Evolutionary conservation across 2,329 filamentous ascomycete genomes (phyloP).

Genomic region (Colletotrichum plurivorum): DNA sequence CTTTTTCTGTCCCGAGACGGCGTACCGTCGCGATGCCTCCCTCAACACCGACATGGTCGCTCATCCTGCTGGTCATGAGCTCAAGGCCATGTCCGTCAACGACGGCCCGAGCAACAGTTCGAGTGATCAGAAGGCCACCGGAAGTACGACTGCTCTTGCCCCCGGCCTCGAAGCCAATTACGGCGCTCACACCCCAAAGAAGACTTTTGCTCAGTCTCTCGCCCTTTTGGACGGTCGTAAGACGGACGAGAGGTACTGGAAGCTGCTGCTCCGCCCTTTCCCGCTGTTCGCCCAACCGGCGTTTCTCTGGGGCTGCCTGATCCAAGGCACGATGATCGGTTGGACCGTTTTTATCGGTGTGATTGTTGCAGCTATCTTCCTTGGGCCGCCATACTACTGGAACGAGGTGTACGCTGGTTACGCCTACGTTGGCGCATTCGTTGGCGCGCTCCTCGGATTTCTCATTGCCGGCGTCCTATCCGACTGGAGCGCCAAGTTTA

Average conservation of each 20-base stretch:
- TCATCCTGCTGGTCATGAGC: conserved; percentile 45
- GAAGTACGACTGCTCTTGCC: background rate
- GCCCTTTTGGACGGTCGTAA: conserved; percentile 86
- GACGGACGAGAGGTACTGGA: conserved; percentile 80
- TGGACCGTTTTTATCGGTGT: conserved; percentile 96
- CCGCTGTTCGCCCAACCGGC: conserved; percentile 88
- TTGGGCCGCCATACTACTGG: conserved; percentile 86
- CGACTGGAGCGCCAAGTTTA: conserved; percentile 77
- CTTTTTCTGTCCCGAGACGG: conserved; percentile 85
- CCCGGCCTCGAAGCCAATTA: background rate
- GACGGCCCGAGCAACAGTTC: background rate
- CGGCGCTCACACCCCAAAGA: conserved; percentile 57
- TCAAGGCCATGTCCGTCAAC: background rate
- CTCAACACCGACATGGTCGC: conserved; percentile 80
- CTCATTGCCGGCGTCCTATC: conserved; percentile 79
- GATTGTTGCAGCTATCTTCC: conserved; percentile 84
- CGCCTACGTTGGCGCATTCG: conserved; percentile 86
- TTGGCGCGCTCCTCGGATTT: conserved; percentile 86
- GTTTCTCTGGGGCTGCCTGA: conserved; percentile 83
- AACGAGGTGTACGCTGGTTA: conserved; percentile 86
- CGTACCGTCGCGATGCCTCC: conserved; percentile 76
- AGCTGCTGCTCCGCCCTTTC: conserved; percentile 79
- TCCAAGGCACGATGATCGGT: conserved; percentile 91
- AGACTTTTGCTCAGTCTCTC: conserved; percentile 73
- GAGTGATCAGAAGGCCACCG: conserved; percentile 16